A percentile compares a stretch with the other conserved stretches of the same genome.
Conservation (phyloP, 768 basidiomycete genomes). For the Trametes punicea region DNA sequence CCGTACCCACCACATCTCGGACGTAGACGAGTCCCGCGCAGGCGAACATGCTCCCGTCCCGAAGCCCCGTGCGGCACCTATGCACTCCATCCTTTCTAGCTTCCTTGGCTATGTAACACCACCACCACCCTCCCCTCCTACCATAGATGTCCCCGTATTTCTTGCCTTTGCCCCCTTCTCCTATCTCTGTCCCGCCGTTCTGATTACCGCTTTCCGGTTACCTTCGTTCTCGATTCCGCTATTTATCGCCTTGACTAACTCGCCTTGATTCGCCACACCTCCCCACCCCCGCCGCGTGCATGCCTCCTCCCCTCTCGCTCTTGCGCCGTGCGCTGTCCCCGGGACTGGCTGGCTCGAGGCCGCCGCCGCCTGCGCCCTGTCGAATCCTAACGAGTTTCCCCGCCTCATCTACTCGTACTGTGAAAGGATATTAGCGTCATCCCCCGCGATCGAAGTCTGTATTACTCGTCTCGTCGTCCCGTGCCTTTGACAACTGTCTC, state of each 20-base stretch:
- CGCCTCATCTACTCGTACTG: slow-evolving; percentile 9
- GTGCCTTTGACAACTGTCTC: slow-evolving; percentile 5
- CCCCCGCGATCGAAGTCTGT: no score
- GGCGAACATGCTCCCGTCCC: slow-evolving; percentile 9
- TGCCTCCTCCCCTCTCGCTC: neutral
- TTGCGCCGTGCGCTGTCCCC: neutral
- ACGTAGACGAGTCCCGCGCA: slow-evolving; percentile 5
- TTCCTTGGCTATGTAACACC: slow-evolving; percentile 6
- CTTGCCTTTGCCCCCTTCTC: slow-evolving; percentile 2
- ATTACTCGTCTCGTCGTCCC: neutral
- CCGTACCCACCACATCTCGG: neutral
- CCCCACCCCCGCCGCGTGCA: neutral
- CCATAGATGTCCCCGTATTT: slow-evolving; percentile 11
- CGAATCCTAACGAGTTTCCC: neutral
- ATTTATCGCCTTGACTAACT: slow-evolving; percentile 19
- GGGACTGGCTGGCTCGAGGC: neutral
- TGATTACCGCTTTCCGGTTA: neutral
- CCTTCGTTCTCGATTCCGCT: neutral
- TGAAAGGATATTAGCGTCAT: neutral
- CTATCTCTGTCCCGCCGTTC: neutral
- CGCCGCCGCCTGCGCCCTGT: neutral
- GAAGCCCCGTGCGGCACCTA: slow-evolving; percentile 9
- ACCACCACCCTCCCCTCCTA: slow-evolving; percentile 4
- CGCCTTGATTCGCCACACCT: slow-evolving; percentile 9
- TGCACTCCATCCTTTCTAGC: slow-evolving; percentile 7